These are phyloP conservation scores for Balakata baccata DNA, from an alignment of 345 rosid genomes.

Conservation along the genomic window DNA sequence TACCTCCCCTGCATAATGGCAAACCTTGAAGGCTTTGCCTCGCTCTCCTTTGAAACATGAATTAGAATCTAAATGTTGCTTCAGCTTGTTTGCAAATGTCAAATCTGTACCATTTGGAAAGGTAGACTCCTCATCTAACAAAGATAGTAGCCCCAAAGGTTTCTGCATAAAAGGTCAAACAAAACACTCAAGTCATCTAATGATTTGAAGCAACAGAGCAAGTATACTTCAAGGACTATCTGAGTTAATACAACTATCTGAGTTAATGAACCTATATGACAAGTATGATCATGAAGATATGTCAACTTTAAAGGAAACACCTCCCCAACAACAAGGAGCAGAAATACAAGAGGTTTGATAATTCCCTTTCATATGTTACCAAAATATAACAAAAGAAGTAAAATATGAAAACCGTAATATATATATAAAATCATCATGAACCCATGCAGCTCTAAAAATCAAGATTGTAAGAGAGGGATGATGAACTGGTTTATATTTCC, in stretches of 20 bases:
- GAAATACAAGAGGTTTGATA: background rate
- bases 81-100: slow-evolving; percentile 92
- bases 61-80: slow-evolving; percentile 73
- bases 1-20: slow-evolving; percentile 99
- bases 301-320: background rate
- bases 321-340: background rate
- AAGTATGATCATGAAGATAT: background rate
- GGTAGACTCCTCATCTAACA: slow-evolving; percentile 94
- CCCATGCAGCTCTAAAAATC: background rate
- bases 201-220: no score
- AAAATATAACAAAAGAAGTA: background rate
- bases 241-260: background rate
- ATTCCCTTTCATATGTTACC: background rate
- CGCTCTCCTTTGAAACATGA: slow-evolving; percentile 79
- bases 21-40: slow-evolving; percentile 71
- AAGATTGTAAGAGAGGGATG: background rate
- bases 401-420: background rate
- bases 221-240: background rate
- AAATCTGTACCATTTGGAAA: slow-evolving; percentile 95
- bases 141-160: slow-evolving; percentile 84
- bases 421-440: background rate
- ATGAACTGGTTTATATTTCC: background rate
- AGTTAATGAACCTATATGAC: background rate
- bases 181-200: background rate
- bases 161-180: slow-evolving; percentile 51